These are phyloP conservation scores for Trichosporon faecale DNA, from an alignment of 1,284 basidiomycete species.

Conservation along the genomic window DNA sequence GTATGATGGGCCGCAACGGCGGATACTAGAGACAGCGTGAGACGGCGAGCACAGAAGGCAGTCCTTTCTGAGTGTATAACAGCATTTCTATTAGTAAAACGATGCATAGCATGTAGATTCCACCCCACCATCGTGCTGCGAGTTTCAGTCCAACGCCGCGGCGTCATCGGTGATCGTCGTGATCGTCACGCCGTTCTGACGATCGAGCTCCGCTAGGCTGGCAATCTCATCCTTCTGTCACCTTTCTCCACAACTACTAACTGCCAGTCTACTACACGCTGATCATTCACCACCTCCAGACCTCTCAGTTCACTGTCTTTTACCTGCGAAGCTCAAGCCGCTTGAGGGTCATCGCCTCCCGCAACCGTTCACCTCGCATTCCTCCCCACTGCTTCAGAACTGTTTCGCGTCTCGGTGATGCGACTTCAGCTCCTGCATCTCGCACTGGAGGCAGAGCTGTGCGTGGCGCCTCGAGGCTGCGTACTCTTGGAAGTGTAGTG, in stretches of 20 bases:
- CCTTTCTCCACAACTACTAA: no score
- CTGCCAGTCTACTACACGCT: no score
- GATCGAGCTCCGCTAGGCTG: not conserved
- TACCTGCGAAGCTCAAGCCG: not conserved
- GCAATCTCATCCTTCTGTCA: no score
- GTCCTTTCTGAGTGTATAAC: constrained; percentile 5
- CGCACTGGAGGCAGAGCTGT: no score
- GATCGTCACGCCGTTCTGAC: not conserved
- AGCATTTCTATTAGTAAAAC: not conserved
- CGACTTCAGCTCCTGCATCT: no score
- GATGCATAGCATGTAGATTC: constrained; percentile 12
- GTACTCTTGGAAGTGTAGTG: not conserved
- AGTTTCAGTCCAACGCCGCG: not conserved
- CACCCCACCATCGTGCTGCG: not conserved
- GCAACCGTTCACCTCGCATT: no score
- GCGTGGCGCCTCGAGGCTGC: not conserved
- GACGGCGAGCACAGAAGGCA: not conserved
- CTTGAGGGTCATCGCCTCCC: no score
- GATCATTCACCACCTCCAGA: no score
- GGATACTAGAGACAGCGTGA: not conserved
- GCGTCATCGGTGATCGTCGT: not conserved
- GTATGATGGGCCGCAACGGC: constrained; percentile 3
- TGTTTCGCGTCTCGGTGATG: not conserved
- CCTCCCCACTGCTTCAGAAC: not conserved
- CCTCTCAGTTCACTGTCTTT: no score